Conservation (phyloP, 352 stramenopile genomes). For the Pythium plurisporium region DNA sequence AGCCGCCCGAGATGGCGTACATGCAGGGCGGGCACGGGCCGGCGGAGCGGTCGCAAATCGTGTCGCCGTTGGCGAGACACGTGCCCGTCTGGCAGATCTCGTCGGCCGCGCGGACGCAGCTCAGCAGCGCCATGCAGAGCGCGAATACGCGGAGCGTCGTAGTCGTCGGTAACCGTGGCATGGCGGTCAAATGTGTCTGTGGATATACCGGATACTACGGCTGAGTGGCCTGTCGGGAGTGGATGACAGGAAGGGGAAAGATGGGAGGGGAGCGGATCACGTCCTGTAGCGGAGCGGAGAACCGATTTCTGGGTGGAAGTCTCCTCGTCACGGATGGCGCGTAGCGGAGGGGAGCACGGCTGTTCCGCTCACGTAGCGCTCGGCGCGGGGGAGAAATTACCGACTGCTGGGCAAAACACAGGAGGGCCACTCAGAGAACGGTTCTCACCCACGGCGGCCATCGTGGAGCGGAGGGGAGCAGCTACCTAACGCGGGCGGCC, state of each 20-base stretch:
- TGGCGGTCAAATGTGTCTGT: no score
- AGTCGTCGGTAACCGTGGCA: conserved; percentile 7
- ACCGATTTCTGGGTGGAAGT: no score
- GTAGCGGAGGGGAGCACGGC: no score
- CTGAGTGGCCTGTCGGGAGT: neutral
- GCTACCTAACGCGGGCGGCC: neutral
- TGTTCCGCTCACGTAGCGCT: conserved; percentile 3
- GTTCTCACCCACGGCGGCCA: neutral
- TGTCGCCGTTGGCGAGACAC: conserved; percentile 58
- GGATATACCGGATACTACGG: no score
- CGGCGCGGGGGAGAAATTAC: conserved; percentile 13
- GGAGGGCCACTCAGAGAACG: neutral
- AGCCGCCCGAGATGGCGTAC: conserved; percentile 57
- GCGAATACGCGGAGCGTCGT: conserved; percentile 2
- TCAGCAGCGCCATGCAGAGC: conserved; percentile 1
- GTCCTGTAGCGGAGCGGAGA: no score
- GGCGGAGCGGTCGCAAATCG: conserved; percentile 38
- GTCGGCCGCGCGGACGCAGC: conserved; percentile 4
- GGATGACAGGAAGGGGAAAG: no score
- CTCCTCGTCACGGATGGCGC: no score
- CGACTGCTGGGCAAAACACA: conserved; percentile 11
- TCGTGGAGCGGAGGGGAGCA: neutral
- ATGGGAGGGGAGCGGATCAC: no score
- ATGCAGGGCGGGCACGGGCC: conserved; percentile 54
- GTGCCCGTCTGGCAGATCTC: conserved; percentile 35